These are phyloP conservation scores for Rhizopogon vulgaris DNA, from an alignment of 768 basidiomycete genomes.

Conservation along the genomic window DNA sequence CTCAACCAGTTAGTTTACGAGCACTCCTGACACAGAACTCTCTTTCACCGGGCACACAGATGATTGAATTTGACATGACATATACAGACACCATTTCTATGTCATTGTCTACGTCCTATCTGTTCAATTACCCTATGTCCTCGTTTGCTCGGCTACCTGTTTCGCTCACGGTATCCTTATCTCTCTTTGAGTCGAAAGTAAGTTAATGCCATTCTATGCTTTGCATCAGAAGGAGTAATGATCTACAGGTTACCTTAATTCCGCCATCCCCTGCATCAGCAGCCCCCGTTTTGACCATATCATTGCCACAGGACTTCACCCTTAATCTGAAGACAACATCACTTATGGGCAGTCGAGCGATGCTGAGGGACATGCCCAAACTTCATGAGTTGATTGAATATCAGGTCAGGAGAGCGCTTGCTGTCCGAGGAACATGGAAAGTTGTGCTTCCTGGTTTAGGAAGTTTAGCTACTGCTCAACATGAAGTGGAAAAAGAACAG, in stretches of 20 bases:
- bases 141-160: constrained; percentile 82
- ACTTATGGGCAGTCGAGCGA: constrained; percentile 93
- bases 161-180: constrained; percentile 72
- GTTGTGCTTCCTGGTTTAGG: constrained; percentile 62
- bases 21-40: neutral
- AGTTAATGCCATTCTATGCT: constrained; percentile 17
- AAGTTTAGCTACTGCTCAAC: constrained; percentile 19
- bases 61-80: constrained; percentile 75
- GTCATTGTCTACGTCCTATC: constrained; percentile 75
- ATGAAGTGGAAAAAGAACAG: constrained; percentile 26
- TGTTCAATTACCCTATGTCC: constrained; percentile 78
- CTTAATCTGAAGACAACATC: constrained; percentile 86
- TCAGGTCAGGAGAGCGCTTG: constrained; percentile 66
- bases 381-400: constrained; percentile 90
- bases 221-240: constrained; percentile 1
- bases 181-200: constrained; percentile 65
- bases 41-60: constrained; percentile 37
- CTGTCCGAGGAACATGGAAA: constrained; percentile 57
- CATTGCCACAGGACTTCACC: constrained; percentile 79
- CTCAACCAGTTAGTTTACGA: constrained; percentile 24
- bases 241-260: constrained; percentile 49
- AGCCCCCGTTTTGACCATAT: constrained; percentile 60
- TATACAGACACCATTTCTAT: constrained; percentile 83
- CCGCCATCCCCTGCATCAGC: constrained; percentile 51
- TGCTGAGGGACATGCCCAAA: constrained; percentile 95